phyloP scores from a whole-genome alignment of 2,329 filamentous ascomycete genomes.

The Conoideocrella luteorostrata region DNA sequence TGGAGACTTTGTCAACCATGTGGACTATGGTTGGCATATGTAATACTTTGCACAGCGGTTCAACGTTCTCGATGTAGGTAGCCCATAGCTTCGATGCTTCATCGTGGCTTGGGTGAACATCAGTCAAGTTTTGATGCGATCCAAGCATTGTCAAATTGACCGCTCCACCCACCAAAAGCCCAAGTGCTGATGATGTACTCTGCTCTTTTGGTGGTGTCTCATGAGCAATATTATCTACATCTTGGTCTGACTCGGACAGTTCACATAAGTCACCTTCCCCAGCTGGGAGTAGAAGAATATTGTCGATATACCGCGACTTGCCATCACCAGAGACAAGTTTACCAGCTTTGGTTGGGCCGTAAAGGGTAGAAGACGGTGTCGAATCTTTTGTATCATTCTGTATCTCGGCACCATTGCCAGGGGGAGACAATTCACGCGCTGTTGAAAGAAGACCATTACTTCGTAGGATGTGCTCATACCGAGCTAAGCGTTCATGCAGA shows the following conservation, averaged over 20 bases:
- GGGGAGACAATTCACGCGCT: neutral
- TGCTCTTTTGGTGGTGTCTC: neutral
- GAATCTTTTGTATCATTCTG: neutral
- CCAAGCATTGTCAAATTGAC: slow-evolving; percentile 1
- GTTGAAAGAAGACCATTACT: slow-evolving; percentile 25
- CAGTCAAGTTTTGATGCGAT: slow-evolving; percentile 4
- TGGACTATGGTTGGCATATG: slow-evolving; percentile 18
- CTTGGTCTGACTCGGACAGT: slow-evolving; percentile 3
- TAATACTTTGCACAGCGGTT: slow-evolving; percentile 19
- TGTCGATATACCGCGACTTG: slow-evolving; percentile 37
- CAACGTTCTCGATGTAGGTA: slow-evolving; percentile 18
- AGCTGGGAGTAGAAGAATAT: slow-evolving; percentile 13
- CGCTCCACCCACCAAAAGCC: neutral
- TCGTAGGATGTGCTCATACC: slow-evolving; percentile 32
- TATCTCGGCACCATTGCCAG: neutral
- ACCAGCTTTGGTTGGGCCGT: slow-evolving; percentile 4
- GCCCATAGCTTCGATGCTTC: slow-evolving; percentile 19
- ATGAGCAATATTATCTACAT: neutral
- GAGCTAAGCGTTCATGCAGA: slow-evolving; percentile 27
- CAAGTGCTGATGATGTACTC: neutral
- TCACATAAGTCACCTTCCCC: slow-evolving; percentile 6
- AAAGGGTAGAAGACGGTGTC: neutral
- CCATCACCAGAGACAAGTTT: slow-evolving; percentile 21
- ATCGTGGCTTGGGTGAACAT: slow-evolving; percentile 16
- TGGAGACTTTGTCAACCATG: slow-evolving; percentile 14